Evolutionary conservation across 2,329 filamentous ascomycete genomes (phyloP), one percentile per base, ranked within the genome.

Genomic region (Alternaria ethzedia): DNA sequence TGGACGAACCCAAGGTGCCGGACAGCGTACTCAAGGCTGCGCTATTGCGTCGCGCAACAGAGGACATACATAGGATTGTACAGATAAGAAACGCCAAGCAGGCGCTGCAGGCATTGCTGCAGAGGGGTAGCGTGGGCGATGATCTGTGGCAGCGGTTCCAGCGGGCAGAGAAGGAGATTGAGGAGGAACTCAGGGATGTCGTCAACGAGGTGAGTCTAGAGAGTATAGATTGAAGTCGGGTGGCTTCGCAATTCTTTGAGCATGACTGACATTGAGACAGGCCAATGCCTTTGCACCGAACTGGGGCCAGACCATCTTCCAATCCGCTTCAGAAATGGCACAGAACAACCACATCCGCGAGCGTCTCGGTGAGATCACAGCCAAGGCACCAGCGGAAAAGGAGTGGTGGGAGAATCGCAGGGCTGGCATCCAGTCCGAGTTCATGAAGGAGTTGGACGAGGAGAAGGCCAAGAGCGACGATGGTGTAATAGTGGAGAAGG

Each of bases 251-350:
- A 1, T 20, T 46, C 21, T 20, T 17, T 23, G 30, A 10, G 46
- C 21, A 26, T 46, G 12, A 41, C 57, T 69, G 59, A 65, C 61
- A 60, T 20, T 58, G 28, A 21, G 44, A 41, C 70, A 97, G 93
- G 96, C 96, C 74, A 98, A 98, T 79, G 94, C 92, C 20, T 91
- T 97, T 68, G 86, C 89, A 2, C 90, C 92, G 52, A 90, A 91
- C 80, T 99, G 96, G 96, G 96, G 96, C 65, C 90, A 96, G 78
- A 89, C 88, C 60, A 98, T 99, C 79, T 99, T 99, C 87, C 96
- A 99, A 81, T 94, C 92, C 49, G 96, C 96, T 59, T 97, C 97
- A 81, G 96, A 99, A 82, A 97, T 99, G 82, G 89, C 91, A 63
- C 91, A 93, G 76, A 97, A 97, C 82, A 87, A 88, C 45, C 83